Evolutionary conservation across 2,329 filamentous ascomycete species (phyloP).

Genomic region (Fusarium nanum): DNA sequence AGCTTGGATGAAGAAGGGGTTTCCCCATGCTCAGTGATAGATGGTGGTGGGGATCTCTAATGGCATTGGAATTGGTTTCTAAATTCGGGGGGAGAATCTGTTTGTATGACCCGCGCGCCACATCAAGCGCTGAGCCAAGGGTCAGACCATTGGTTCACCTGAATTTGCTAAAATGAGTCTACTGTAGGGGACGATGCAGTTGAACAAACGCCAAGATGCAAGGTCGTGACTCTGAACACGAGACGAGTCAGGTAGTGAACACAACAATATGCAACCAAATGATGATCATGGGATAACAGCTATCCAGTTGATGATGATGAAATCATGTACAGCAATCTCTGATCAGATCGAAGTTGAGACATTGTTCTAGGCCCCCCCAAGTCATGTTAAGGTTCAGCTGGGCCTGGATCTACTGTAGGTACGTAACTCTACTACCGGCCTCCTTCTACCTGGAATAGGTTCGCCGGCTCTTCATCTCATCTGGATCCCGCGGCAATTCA

Average conservation of each 20-base stretch:
- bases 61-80: constrained; percentile 1
- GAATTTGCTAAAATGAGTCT: constrained; percentile 31
- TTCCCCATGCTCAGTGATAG: neutral
- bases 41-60: neutral
- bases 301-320: neutral
- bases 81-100: constrained; percentile 2
- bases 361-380: neutral
- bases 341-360: neutral
- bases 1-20: neutral
- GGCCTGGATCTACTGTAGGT: constrained; percentile 1
- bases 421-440: neutral
- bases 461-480: constrained; percentile 10
- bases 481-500: constrained; percentile 13
- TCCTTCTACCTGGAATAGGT: neutral
- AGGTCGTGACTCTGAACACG: neutral
- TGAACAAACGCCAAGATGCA: constrained; percentile 21
- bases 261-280: neutral
- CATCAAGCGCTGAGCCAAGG: constrained; percentile 17
- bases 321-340: neutral
- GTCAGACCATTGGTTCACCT: constrained; percentile 34
- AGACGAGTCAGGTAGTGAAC: constrained; percentile 21
- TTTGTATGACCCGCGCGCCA: constrained; percentile 35
- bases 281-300: neutral
- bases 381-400: constrained; percentile 2
- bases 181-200: neutral